Base-by-base conservation (phyloP, 345 rosid species). In the Gossypioides kirkii region DNA sequence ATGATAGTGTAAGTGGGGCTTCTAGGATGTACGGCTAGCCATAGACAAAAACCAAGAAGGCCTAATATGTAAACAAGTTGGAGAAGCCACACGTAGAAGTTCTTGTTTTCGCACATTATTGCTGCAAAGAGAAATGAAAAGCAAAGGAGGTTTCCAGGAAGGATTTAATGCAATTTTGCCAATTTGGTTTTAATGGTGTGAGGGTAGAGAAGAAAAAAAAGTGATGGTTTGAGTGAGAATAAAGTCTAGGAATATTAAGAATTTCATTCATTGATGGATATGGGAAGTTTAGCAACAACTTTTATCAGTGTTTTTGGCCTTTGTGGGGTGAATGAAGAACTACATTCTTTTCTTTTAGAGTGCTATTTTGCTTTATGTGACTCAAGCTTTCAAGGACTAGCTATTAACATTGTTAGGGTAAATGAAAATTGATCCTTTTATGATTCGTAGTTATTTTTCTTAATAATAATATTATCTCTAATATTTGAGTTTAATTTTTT, bases 11-110 rank as follows among this genome's bases (percentile, higher is more conserved):
- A 74, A 49, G 10, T 55, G 42, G 87, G 87, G 7, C 49, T 38
- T 59, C 45, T 76, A 18, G 87, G 87, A 46, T 83, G 78, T 18
- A 79, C 26, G 54, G 55, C 71, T 61, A 85, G 80, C 84, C 86
- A 83, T 12, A 82, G 43, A 46, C 72, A 63, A 38, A 85, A 68
- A 9, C 53, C 85, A 9, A 83, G 36, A 41, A 87, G 60, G 54
- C 81, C 86, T 50, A 78, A 41, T 10, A 84, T 85, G 61, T 73
- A 79, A 6, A 85, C 2, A 36, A 80, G 10, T 26, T 77, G 79
- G 32, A 82, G 82, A 74, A 83, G 71, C 81, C 82, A 84, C 43
- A 79, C 10, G 22, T 65, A 73, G 71, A 84, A 72, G 72, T 14
- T 66, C 12, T 42, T 71, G 2, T 67, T 47, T 28, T 70, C 59